A percentile compares a stretch with the other conserved stretches of the same genome.
Evolutionary conservation across 2,329 filamentous ascomycete genomes (phyloP).

Genomic region (Arthrobotrys iridis): DNA sequence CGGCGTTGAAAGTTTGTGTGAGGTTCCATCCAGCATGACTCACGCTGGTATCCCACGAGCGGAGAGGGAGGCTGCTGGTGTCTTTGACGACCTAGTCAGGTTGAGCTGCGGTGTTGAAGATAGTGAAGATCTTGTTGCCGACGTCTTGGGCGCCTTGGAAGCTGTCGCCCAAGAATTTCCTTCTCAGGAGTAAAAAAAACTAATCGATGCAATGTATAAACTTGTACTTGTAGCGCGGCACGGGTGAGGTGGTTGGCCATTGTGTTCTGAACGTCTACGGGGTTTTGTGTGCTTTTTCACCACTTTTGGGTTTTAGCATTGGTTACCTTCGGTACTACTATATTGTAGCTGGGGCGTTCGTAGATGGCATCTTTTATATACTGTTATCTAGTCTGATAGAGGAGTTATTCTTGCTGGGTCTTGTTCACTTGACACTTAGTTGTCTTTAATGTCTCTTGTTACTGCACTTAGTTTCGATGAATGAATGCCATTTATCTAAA

Average conservation of each 20-base stretch:
- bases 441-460: conserved; percentile 5
- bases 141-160: conserved; percentile 84
- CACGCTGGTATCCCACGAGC: conserved; percentile 93
- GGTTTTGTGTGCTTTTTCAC: conserved; percentile 1
- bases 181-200: conserved; percentile 29
- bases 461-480: too few relatives aligned
- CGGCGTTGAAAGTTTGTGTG: conserved; percentile 89
- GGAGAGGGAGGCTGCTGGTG: conserved; percentile 88
- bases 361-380: conserved; percentile 25
- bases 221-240: conserved; percentile 5
- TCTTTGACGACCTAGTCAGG: conserved; percentile 92
- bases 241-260: neutral
- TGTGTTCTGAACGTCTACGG: conserved; percentile 31
- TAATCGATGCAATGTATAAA: conserved; percentile 36
- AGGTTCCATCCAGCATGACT: conserved; percentile 95
- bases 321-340: conserved; percentile 10
- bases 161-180: conserved; percentile 33
- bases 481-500: neutral
- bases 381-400: conserved; percentile 22
- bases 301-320: conserved; percentile 20
- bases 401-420: conserved; percentile 25
- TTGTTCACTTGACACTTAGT: neutral
- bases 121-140: conserved; percentile 79
- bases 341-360: conserved; percentile 26
- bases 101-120: conserved; percentile 96